Conservation (phyloP, 768 basidiomycete species). For the Cystobasidium ongulense region DNA sequence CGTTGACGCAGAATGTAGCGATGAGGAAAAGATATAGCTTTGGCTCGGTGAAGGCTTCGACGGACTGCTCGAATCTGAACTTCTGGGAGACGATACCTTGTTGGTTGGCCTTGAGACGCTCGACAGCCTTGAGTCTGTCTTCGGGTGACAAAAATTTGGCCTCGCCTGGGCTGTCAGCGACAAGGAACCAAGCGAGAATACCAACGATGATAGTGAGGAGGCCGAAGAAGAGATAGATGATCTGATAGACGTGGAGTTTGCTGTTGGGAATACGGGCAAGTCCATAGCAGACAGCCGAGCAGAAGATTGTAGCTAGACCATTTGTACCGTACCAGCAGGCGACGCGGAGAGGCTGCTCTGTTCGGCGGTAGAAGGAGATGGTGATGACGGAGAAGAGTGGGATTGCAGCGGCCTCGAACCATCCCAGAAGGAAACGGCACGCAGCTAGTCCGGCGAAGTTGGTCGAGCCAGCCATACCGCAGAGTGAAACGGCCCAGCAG, state of each 20-base stretch:
- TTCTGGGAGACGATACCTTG: background rate
- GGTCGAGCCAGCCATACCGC: constrained; percentile 42
- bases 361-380: constrained; percentile 39
- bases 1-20: constrained; percentile 34
- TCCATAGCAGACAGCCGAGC: constrained; percentile 27
- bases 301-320: constrained; percentile 31
- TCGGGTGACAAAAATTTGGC: constrained; percentile 40
- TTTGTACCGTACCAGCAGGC: constrained; percentile 36
- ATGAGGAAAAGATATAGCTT: constrained; percentile 36
- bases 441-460: constrained; percentile 41
- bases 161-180: constrained; percentile 35
- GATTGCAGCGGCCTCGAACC: constrained; percentile 45
- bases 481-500: constrained; percentile 38
- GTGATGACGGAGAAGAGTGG: constrained; percentile 47
- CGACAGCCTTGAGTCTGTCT: constrained; percentile 39
- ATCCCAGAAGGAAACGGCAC: constrained; percentile 46
- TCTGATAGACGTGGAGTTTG: constrained; percentile 34
- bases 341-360: constrained; percentile 40
- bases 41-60: constrained; percentile 35
- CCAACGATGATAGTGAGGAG: constrained; percentile 34
- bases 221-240: constrained; percentile 37
- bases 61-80: constrained; percentile 33
- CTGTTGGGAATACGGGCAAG: constrained; percentile 14
- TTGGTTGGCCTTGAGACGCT: constrained; percentile 40
- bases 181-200: constrained; percentile 32